Percentiles rank a stretch among this genome's conserved stretches.
These are phyloP conservation scores for Globisporangium middletonii DNA, from an alignment of 352 stramenopile genomes.

Conservation along the genomic window DNA sequence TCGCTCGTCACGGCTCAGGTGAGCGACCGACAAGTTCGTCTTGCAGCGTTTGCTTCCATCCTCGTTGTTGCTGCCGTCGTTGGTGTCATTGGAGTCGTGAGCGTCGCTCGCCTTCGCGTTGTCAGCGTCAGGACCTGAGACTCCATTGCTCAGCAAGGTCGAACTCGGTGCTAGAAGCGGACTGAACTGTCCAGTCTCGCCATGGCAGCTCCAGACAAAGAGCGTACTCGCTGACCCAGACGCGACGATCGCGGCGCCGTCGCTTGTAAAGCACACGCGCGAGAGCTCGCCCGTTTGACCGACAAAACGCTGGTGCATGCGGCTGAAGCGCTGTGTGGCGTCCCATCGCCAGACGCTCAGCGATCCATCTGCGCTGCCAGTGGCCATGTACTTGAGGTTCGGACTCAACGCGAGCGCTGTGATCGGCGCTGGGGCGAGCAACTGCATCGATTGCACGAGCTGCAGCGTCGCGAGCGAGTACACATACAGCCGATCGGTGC, in stretches of 20 bases:
- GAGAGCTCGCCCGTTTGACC: constrained; percentile 32
- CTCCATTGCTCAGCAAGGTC: too few species aligned
- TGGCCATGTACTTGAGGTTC: constrained; percentile 65
- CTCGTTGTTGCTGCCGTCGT: background rate
- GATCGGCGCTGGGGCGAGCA: constrained; percentile 51
- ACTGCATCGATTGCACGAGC: constrained; percentile 44
- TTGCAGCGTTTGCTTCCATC: background rate
- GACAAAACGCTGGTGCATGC: constrained; percentile 57
- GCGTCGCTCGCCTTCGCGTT: background rate
- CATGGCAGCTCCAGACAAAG: constrained; percentile 60
- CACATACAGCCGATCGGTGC: constrained; percentile 42
- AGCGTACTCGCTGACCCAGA: constrained; percentile 36
- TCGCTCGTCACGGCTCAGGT: background rate
- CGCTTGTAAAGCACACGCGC: constrained; percentile 32
- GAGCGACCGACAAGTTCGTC: background rate
- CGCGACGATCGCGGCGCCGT: constrained; percentile 33
- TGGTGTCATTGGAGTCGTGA: background rate
- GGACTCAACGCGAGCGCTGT: constrained; percentile 36
- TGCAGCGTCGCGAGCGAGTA: constrained; percentile 31
- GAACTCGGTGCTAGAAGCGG: too few species aligned
- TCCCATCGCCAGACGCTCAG: constrained; percentile 61
- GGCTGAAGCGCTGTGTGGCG: constrained; percentile 32
- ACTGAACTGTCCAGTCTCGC: constrained; percentile 9
- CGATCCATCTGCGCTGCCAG: constrained; percentile 46
- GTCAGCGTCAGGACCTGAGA: too few species aligned